Conservation (phyloP, 345 rosid species). For the Balakata baccata region DNA sequence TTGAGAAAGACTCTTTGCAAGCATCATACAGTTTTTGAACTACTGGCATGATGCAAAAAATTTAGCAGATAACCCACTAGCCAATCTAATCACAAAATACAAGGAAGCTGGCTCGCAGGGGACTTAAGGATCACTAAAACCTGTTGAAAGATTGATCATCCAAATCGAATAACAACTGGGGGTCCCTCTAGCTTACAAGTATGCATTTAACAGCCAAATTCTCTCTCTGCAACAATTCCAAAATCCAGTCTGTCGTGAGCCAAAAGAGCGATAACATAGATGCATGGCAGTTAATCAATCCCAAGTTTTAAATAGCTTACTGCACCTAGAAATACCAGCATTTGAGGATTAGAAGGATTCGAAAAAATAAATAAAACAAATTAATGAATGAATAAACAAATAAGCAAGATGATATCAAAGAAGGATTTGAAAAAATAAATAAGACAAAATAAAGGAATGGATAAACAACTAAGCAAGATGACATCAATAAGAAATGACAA, state of each 20-base stretch:
- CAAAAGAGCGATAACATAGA: conserved; percentile 16
- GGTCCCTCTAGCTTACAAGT: conserved; percentile 13
- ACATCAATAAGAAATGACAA: neutral
- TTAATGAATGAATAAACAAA: neutral
- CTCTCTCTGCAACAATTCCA: conserved; percentile 27
- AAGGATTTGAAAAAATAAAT: too few relatives aligned
- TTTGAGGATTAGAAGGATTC: neutral
- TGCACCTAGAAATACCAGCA: conserved; percentile 18
- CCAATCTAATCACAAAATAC: neutral
- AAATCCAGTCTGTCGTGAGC: conserved; percentile 18
- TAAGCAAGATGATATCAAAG: neutral
- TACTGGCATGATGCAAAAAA: conserved; percentile 26
- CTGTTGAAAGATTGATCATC: conserved; percentile 8
- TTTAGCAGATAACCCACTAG: conserved; percentile 2
- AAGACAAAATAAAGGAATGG: neutral
- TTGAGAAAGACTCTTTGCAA: conserved; percentile 68
- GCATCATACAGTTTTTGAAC: conserved; percentile 68
- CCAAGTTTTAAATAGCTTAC: conserved; percentile 9
- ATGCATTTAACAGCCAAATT: conserved; percentile 16
- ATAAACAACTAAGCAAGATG: neutral
- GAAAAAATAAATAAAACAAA: neutral
- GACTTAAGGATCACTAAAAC: conserved; percentile 3
- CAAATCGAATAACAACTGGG: conserved; percentile 6
- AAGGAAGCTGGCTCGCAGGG: conserved; percentile 6
- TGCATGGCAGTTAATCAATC: conserved; percentile 12